A percentile compares a stretch with the other conserved stretches of the same genome.
These are phyloP conservation scores for Lodderomyces pseudojiufengensis DNA, from an alignment of 1,139 yeast species.

Conservation along the genomic window DNA sequence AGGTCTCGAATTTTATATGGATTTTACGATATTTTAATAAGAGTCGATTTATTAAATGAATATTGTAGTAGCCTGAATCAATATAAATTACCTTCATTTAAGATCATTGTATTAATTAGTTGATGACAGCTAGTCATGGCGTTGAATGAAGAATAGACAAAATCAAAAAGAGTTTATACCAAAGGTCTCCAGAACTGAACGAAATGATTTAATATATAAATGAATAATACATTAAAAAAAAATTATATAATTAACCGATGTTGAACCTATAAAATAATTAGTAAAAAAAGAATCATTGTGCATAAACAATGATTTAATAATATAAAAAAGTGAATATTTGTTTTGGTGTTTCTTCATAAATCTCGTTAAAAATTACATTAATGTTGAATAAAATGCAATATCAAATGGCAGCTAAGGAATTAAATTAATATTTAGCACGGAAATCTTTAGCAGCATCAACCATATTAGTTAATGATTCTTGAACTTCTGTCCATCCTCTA, in stretches of 20 bases:
- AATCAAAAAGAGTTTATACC: background rate
- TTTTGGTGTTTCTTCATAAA: constrained; percentile 6
- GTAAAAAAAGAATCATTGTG: background rate
- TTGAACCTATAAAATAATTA: constrained; percentile 5
- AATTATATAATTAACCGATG: constrained; percentile 10
- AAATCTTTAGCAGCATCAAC: constrained; percentile 96
- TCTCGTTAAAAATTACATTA: constrained; percentile 45
- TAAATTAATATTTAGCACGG: constrained; percentile 58
- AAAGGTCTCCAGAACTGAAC: background rate
- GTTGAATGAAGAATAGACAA: background rate
- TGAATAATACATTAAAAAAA: constrained; percentile 2
- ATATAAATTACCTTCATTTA: no score
- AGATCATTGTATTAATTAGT: no score
- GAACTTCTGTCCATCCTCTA: constrained; percentile 92
- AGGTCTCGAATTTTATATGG: no score
- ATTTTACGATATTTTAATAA: no score
- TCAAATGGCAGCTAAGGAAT: constrained; percentile 30
- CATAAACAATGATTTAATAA: constrained; percentile 15
- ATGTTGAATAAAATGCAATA: constrained; percentile 65
- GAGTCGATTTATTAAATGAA: no score
- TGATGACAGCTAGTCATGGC: constrained; percentile 11
- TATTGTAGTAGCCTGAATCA: no score
- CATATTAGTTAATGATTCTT: constrained; percentile 89
- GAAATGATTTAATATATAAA: background rate
- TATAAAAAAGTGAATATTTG: constrained; percentile 17